A percentile compares a stretch with the other conserved stretches of the same genome.
Conservation (phyloP, 208 protist genomes). For the Trypanosomatidae sp. region DNA sequence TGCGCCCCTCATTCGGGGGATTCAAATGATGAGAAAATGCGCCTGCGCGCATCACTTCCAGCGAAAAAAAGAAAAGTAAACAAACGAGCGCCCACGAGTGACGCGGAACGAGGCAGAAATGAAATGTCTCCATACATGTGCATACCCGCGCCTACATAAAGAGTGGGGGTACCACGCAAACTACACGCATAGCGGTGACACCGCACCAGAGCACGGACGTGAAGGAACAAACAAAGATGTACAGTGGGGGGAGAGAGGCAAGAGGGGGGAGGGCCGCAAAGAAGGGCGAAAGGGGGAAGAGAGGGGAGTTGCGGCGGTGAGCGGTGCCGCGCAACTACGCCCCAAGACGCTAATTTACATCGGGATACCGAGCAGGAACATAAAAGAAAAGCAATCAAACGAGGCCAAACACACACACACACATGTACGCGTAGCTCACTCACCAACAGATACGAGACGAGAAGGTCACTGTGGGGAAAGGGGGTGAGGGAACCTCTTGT, state of each 20-base stretch:
- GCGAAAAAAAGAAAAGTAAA: not conserved
- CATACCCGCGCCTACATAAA: not conserved
- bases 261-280: not conserved
- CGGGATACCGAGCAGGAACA: conserved; percentile 2
- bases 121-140: not conserved
- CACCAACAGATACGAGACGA: not conserved
- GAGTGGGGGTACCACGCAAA: not conserved
- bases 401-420: not conserved
- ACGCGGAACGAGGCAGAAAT: not conserved
- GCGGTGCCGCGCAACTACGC: not conserved
- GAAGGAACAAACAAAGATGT: not conserved
- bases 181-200: not conserved
- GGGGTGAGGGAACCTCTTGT: not conserved
- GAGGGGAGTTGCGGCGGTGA: not conserved
- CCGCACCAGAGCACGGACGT: not conserved
- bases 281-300: not conserved
- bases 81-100: not conserved
- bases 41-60: not conserved
- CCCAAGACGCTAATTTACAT: not conserved
- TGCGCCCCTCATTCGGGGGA: not conserved
- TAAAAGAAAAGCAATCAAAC: not conserved
- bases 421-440: not conserved
- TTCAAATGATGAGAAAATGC: not conserved
- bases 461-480: not conserved
- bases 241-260: not conserved